Evolutionary conservation across 768 basidiomycete species (phyloP), one percentile per base, ranked within the genome.

Genomic region (Agrocybe chaxingu): DNA sequence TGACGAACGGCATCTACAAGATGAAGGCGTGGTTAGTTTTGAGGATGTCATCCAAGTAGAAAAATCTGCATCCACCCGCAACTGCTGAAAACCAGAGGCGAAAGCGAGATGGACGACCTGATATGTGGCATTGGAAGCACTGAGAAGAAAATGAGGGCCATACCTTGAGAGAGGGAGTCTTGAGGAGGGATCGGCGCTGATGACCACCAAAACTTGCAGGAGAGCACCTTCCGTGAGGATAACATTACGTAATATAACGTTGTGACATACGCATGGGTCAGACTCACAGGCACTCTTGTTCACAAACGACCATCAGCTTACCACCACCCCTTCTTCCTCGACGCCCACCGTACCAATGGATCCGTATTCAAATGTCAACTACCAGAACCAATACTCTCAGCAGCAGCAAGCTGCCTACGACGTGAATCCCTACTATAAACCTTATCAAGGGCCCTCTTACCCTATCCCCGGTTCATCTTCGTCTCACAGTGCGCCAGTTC

Each of bases 1-100:
- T 98, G 79, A 97, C 89, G 82, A 97, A 98, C 54, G 95, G 96
- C 96, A 92, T 91, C 78, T 80, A 39, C 24, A 38, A 33, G 42
- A 52, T 44, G 31, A 54, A 46, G 39, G n/a, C 40, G 50, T 18
- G 45, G 39, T 30, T 42, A 41, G 37, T 42, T 52, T 44, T 34
- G 34, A 16, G 24, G 42, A 53, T 51, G 62, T 58, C 66, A 78
- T 78, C 76, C 66, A 60, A 41, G 49, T 13, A 18, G 31, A 37
- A 30, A 34, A 32, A 36, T 34, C 9, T 50, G 56, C 63, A 72
- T 71, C 71, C 73, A 76, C 62, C 73, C 55, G 57, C 42, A 47
- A 55, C 42, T 40, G 33, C 24, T 13, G 38, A 32, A 24, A 37
- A 48, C 9, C 52, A 24, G 24, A 3, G 24, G 24, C 24, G 24